These are phyloP conservation scores for Juglanconis juglandina DNA, from an alignment of 2,329 filamentous ascomycete species.

Conservation along the genomic window DNA sequence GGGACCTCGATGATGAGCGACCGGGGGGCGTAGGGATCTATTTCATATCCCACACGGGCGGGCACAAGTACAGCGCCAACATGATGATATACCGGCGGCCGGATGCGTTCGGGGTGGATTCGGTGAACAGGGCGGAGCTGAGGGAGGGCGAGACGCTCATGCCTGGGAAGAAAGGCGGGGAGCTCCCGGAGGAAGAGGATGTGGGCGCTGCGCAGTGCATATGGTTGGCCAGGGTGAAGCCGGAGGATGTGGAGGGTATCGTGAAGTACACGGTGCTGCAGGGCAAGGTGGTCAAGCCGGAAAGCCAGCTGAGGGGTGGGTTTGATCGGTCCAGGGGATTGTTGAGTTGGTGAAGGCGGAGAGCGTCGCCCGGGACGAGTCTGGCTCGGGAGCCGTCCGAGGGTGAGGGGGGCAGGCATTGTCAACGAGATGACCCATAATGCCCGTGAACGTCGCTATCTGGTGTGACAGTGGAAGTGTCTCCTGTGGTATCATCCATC, in stretches of 20 bases:
- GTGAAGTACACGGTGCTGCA: slow-evolving; percentile 85
- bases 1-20: slow-evolving; percentile 82
- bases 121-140: slow-evolving; percentile 35
- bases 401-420: too few species aligned
- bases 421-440: too few species aligned
- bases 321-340: slow-evolving; percentile 80
- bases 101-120: slow-evolving; percentile 54
- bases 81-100: slow-evolving; percentile 80
- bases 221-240: slow-evolving; percentile 80
- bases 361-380: too few species aligned
- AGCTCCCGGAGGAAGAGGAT: slow-evolving; percentile 34
- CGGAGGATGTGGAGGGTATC: slow-evolving; percentile 91
- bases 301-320: slow-evolving; percentile 78
- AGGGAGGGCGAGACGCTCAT: slow-evolving; percentile 22
- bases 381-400: too few species aligned
- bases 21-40: slow-evolving; percentile 93
- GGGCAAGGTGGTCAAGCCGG: slow-evolving; percentile 91
- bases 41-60: slow-evolving; percentile 93
- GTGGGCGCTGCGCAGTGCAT: slow-evolving; percentile 80
- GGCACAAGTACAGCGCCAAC: slow-evolving; percentile 95
- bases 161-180: slow-evolving; percentile 24
- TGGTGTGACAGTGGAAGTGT: too few species aligned
- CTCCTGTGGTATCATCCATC: too few species aligned
- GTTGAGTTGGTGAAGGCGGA: slow-evolving; percentile 70
- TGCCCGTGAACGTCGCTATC: too few species aligned